Evolutionary conservation across 805 yeast genomes (phyloP).

Genomic region (Yamadazyma insecticola): DNA sequence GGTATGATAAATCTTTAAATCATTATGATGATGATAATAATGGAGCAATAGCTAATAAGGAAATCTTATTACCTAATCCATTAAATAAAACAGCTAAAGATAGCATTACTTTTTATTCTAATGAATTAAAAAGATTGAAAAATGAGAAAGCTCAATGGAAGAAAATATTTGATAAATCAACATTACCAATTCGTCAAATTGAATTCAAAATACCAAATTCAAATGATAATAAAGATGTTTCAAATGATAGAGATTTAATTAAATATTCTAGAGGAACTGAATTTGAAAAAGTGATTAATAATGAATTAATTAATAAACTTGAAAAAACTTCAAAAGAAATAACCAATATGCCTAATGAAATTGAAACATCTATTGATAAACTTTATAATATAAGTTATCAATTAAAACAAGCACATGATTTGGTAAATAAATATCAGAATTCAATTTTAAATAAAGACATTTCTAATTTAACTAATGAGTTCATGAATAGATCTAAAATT

Average conservation of each 20-base stretch:
- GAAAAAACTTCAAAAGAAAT: neutral
- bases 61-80: slow-evolving; percentile 51
- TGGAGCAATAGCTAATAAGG: slow-evolving; percentile 16
- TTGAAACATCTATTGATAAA: slow-evolving; percentile 31
- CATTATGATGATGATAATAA: slow-evolving; percentile 18
- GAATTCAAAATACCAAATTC: too few species aligned
- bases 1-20: slow-evolving; percentile 58
- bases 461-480: slow-evolving; percentile 17
- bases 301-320: slow-evolving; percentile 4
- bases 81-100: slow-evolving; percentile 49
- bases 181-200: slow-evolving; percentile 1
- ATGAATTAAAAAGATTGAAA: slow-evolving; percentile 39
- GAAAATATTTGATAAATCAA: slow-evolving; percentile 6
- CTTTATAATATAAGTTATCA: slow-evolving; percentile 29
- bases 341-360: slow-evolving; percentile 1
- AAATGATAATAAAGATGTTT: slow-evolving; percentile 2
- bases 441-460: slow-evolving; percentile 15
- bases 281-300: slow-evolving; percentile 3
- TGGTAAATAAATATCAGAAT: slow-evolving; percentile 16
- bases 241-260: slow-evolving; percentile 1
- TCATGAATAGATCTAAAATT: slow-evolving; percentile 14
- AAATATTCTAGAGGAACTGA: slow-evolving; percentile 4
- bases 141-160: slow-evolving; percentile 48
- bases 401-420: slow-evolving; percentile 19
- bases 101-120: slow-evolving; percentile 43